A percentile compares a stretch with the other conserved stretches of the same genome.
Conservation (phyloP, 2,329 filamentous ascomycete genomes). For the Penicillium polonicum region DNA sequence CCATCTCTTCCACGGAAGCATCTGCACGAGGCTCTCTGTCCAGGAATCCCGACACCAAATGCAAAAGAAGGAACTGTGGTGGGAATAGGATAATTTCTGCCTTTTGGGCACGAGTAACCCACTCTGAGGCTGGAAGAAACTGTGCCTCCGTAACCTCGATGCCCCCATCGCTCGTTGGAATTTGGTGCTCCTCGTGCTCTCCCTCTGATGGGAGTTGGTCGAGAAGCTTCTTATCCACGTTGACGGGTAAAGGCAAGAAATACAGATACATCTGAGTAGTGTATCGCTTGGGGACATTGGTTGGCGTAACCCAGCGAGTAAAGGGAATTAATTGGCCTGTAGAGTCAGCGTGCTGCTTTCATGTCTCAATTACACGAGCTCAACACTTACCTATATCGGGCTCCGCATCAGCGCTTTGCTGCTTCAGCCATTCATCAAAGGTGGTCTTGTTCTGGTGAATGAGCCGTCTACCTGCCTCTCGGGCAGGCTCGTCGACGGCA, state of each 20-base stretch:
- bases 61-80: conserved; percentile 70
- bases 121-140: conserved; percentile 69
- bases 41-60: conserved; percentile 52
- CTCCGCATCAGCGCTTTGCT: conserved; percentile 35
- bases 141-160: conserved; percentile 71
- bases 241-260: conserved; percentile 65
- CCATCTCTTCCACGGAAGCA: conserved; percentile 29
- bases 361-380: background rate
- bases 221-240: conserved; percentile 32
- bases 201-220: conserved; percentile 39
- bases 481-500: conserved; percentile 57
- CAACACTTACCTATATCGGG: conserved; percentile 57
- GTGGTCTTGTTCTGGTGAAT: conserved; percentile 66
- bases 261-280: conserved; percentile 98
- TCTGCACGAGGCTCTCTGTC: conserved; percentile 34
- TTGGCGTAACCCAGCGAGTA: conserved; percentile 87
- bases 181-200: conserved; percentile 60
- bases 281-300: conserved; percentile 70
- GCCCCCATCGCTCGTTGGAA: conserved; percentile 69
- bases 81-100: conserved; percentile 83
- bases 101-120: conserved; percentile 63
- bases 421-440: conserved; percentile 66
- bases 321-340: conserved; percentile 71
- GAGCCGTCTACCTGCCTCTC: conserved; percentile 64
- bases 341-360: background rate